A percentile compares a stretch with the other conserved stretches of the same genome.
Evolutionary conservation across 108 stramenopile species (phyloP).

Genomic region (Nannochloropsis salina): DNA sequence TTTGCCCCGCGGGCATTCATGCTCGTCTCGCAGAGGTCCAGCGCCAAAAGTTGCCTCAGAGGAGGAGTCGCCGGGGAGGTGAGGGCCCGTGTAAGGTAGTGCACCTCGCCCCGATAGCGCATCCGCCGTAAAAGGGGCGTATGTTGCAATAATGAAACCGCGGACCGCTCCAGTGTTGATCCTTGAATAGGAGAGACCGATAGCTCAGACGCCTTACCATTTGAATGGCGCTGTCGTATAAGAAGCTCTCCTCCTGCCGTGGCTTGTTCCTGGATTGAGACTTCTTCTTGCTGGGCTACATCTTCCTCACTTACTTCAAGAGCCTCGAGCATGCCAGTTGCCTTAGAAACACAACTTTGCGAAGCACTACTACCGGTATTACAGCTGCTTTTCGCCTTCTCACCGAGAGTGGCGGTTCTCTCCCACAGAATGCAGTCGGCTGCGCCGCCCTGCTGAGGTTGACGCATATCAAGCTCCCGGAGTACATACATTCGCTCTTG

Average conservation of each 20-base stretch:
- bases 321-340: background rate
- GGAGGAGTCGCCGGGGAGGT: background rate
- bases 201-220: too few relatives aligned
- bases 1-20: background rate
- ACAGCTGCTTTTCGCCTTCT: background rate
- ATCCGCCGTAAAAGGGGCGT: background rate
- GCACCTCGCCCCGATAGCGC: constrained; percentile 2
- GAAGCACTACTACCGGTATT: background rate
- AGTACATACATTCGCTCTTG: background rate
- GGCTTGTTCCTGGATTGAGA: too few relatives aligned
- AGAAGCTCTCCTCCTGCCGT: too few relatives aligned
- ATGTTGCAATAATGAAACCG: background rate
- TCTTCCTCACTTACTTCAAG: background rate
- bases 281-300: background rate
- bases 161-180: background rate
- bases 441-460: background rate
- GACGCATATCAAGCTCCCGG: background rate
- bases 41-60: background rate
- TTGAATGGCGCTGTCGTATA: too few relatives aligned
- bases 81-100: background rate
- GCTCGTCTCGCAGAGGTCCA: background rate
- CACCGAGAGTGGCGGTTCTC: background rate
- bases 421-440: background rate
- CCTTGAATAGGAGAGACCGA: too few relatives aligned
- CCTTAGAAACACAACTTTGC: background rate